Base-by-base conservation (phyloP, 2,329 filamentous ascomycete species). In the Cladorrhinum sp. region DNA sequence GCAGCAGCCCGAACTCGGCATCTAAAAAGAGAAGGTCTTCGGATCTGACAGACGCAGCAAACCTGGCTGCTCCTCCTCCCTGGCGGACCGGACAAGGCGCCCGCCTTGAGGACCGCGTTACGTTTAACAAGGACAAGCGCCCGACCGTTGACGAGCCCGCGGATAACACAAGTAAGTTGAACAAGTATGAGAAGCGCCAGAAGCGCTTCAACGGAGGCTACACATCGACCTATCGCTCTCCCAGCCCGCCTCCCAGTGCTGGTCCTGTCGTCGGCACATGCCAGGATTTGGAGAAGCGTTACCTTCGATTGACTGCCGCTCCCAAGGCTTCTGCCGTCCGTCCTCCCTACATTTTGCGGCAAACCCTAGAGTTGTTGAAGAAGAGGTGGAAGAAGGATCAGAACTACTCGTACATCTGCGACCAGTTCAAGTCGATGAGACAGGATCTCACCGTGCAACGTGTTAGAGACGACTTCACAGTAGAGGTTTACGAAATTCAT, bases 371-470 rank as follows among this genome's bases (percentile, higher is more conserved):
- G 67, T 79, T 96, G 53, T 79, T 99, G 65, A 96, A 96, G 80
- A 90, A 88, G 79, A 98, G 96, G 78, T 99, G 95, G 95, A 90
- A 87, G 72, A 86, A 88, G 68, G 92, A 97, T 70, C 89, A 88
- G 77, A 96, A 98, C 77, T 99, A 99, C 76, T 88, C 86, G 68
- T 99, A 97, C 77, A 96, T 97, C 65, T 98, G 95, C 84, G 93
- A 99, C 74, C 95, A 99, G 82, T 96, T 99, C 83, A 99, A 99
- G 77, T 97, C 95, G 16, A 84, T 99, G 74, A 91, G 95, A 63
- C 95, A 99, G 81, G 95, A 99, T 79, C 83, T 99, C 74, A 99
- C 95, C 41, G 95, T 99, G 58, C 95, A 99, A 77, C 93, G 91
- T 72, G 92, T 99, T 78, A 93, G 92, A 78, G 96, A 92, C 76